phyloP scores from a whole-genome alignment of 164 flowering plant genomes.

The Cinnamomum chago region DNA sequence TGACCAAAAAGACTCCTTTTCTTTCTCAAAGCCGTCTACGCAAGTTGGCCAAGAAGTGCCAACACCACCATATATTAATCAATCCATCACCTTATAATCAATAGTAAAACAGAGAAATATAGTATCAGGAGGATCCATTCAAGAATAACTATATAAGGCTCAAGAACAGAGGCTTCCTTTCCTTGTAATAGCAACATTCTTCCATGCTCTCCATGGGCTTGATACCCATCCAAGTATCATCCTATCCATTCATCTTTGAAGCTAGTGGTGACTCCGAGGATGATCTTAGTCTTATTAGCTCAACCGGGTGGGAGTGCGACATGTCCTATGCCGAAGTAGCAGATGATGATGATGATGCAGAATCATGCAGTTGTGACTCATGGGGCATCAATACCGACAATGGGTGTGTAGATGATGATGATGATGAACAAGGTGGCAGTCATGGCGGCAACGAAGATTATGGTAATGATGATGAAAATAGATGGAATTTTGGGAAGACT shows the following conservation, averaged over 20 bases:
- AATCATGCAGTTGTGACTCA: not conserved
- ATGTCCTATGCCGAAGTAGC: not conserved
- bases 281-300: not conserved
- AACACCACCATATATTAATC: too few relatives aligned
- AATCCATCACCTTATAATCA: too few relatives aligned
- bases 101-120: too few relatives aligned
- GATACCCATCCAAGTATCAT: not conserved
- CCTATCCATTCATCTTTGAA: not conserved
- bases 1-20: too few relatives aligned
- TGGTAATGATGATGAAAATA: not conserved
- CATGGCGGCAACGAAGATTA: not conserved
- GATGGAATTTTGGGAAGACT: not conserved
- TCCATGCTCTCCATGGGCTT: too few relatives aligned
- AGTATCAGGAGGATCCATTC: too few relatives aligned
- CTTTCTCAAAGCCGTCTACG: too few relatives aligned
- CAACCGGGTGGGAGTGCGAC: not conserved
- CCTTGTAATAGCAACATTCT: too few relatives aligned
- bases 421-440: not conserved
- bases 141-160: too few relatives aligned
- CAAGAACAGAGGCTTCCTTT: too few relatives aligned
- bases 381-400: not conserved
- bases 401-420: not conserved
- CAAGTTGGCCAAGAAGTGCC: too few relatives aligned
- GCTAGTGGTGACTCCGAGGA: conserved; percentile 3
- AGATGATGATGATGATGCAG: not conserved